Base-by-base conservation (phyloP, 225 moss, liverwort and hornwort species). In the Straminergon stramineum region DNA sequence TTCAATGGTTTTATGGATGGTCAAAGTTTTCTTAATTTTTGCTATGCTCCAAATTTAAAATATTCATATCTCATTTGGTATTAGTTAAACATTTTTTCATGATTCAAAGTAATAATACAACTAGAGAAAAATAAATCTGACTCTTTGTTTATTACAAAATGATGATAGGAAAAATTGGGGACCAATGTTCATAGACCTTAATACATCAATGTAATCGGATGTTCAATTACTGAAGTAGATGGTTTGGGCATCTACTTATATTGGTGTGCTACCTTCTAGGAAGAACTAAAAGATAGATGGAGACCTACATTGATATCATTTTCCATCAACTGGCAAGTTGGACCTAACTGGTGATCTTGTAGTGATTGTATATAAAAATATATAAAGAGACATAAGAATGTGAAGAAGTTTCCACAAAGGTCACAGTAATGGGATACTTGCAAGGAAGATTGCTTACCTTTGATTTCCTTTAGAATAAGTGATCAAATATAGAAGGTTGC, bases 161-260 rank as follows among this genome's bases (percentile, higher is more conserved):
- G 22, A 52, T 76, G 5, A 34, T 76, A 76, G 53, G 32, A 32
- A 52, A 76, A 76, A 77, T 77, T 53, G 0, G 8, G 5, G 14
- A 21, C 22, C 21, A 34, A 4, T 21, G 13, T 76, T 1, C 8
- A 34, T 2, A 1, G 13, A 9, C 0, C 9, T 1, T 0, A 71
- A 4, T 3, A 5, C 5, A 27, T 6, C 0, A 77, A 77, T 77
- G 8, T 35, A 77, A 53, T 34, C 8, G 5, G 2, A 53, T 34
- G 53, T 77, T 0, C 35, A 77, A 35, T 35, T 35, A 1, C 2
- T 37, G 22, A n/a, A 62, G 62, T 69, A 14, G 52, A 52, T 52
- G 22, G 68, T 39, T 6, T 51, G 9, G 3, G 35, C 53, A 53
- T 20, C 22, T 21, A 22, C 32, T 21, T 19, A 19, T 76, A 32